Evolutionary conservation across 768 basidiomycete species (phyloP).

Genomic region (Boletus edulis): DNA sequence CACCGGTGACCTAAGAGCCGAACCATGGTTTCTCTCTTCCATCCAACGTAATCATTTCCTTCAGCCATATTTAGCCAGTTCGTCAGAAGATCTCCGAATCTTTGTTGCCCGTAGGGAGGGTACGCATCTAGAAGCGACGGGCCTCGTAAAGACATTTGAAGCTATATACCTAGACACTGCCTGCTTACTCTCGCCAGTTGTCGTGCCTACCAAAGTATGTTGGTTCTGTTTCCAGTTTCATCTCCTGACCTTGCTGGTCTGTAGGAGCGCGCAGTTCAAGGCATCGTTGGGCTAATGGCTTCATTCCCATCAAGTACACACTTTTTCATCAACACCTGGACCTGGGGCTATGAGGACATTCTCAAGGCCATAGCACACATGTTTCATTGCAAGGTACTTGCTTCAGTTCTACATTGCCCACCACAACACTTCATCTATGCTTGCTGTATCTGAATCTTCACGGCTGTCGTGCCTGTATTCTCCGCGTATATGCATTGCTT

Average conservation of each 20-base stretch:
- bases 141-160: slow-evolving; percentile 53
- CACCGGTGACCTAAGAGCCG: slow-evolving; percentile 91
- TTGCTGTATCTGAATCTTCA: background rate
- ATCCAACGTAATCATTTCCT: slow-evolving; percentile 69
- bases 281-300: slow-evolving; percentile 67
- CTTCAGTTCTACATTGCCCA: background rate
- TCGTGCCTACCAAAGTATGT: slow-evolving; percentile 60
- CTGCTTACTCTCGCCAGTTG: slow-evolving; percentile 48
- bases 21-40: slow-evolving; percentile 72
- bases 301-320: slow-evolving; percentile 60
- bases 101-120: slow-evolving; percentile 25
- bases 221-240: too few relatives aligned
- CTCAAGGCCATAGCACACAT: slow-evolving; percentile 68
- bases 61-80: slow-evolving; percentile 58
- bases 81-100: slow-evolving; percentile 23
- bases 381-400: slow-evolving; percentile 59
- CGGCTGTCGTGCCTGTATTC: background rate
- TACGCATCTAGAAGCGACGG: slow-evolving; percentile 19
- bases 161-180: slow-evolving; percentile 86
- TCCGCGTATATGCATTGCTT: slow-evolving; percentile 11
- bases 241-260: background rate
- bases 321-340: slow-evolving; percentile 94
- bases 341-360: slow-evolving; percentile 94
- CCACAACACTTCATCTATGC: background rate
- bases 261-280: slow-evolving; percentile 64